Evolutionary conservation across 2,329 filamentous ascomycete genomes (phyloP).

Genomic region (Colletotrichum abscissum): DNA sequence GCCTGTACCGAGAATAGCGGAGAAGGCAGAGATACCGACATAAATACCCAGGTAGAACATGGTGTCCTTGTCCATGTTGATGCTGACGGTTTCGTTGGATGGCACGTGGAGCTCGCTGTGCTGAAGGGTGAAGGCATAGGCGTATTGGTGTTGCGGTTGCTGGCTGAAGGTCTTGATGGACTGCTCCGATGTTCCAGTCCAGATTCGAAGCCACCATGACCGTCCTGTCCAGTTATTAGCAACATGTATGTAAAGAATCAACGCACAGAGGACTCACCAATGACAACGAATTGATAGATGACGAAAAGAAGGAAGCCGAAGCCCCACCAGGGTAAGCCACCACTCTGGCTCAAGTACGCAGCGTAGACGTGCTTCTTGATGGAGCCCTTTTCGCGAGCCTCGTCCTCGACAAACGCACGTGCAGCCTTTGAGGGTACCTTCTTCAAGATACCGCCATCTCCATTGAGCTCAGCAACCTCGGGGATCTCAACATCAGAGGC

Average conservation of each 20-base stretch:
- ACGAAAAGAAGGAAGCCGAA: slow-evolving; percentile 65
- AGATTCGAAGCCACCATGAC: slow-evolving; percentile 73
- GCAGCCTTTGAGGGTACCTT: slow-evolving; percentile 64
- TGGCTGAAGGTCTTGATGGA: slow-evolving; percentile 38
- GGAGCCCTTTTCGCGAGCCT: slow-evolving; percentile 76
- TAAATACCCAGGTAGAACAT: slow-evolving; percentile 77
- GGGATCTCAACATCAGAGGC: slow-evolving; percentile 47
- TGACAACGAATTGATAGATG: slow-evolving; percentile 62
- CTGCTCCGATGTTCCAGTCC: slow-evolving; percentile 62
- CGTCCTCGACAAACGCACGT: slow-evolving; percentile 82
- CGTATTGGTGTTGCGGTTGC: slow-evolving; percentile 29
- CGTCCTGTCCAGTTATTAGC: slow-evolving; percentile 49
- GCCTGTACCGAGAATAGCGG: slow-evolving; percentile 69
- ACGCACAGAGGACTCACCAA: slow-evolving; percentile 54
- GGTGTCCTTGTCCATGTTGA: slow-evolving; percentile 53
- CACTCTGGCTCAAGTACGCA: slow-evolving; percentile 74
- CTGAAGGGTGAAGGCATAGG: slow-evolving; percentile 52
- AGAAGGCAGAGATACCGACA: slow-evolving; percentile 66
- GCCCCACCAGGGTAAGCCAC: slow-evolving; percentile 71
- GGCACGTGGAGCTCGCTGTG: slow-evolving; percentile 53
- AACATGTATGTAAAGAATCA: neutral
- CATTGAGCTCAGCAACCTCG: slow-evolving; percentile 47
- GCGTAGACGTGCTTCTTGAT: slow-evolving; percentile 76
- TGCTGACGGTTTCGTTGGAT: slow-evolving; percentile 39
- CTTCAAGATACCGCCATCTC: slow-evolving; percentile 54